These are phyloP conservation scores for Cryptosporidium parvum DNA, from an alignment of 169 alveolate genomes.

Conservation along the genomic window DNA sequence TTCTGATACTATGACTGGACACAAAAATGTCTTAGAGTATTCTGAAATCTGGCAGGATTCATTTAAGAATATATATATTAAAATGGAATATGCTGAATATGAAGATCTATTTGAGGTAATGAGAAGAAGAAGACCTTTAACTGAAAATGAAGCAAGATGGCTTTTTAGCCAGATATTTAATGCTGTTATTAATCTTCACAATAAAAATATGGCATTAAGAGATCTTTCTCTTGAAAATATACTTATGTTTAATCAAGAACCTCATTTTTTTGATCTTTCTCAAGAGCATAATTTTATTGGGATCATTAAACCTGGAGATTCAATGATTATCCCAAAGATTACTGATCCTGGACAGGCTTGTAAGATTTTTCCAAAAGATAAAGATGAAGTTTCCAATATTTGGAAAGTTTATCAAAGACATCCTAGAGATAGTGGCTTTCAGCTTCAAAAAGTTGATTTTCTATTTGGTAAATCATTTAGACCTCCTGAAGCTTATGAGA, in stretches of 20 bases:
- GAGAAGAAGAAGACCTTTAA: constrained; percentile 78
- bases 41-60: constrained; percentile 72
- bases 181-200: constrained; percentile 77
- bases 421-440: constrained; percentile 56
- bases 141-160: constrained; percentile 81
- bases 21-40: constrained; percentile 57
- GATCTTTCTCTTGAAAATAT: constrained; percentile 83
- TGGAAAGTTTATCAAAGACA: constrained; percentile 39
- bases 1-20: constrained; percentile 42
- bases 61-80: constrained; percentile 72
- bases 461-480: constrained; percentile 84
- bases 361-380: constrained; percentile 69
- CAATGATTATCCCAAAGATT: constrained; percentile 80
- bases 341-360: constrained; percentile 87
- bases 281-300: constrained; percentile 9
- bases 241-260: constrained; percentile 80
- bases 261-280: constrained; percentile 30
- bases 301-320: constrained; percentile 68
- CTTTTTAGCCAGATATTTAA: constrained; percentile 77
- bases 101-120: constrained; percentile 82
- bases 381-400: constrained; percentile 4
- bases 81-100: constrained; percentile 80
- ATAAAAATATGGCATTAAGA: constrained; percentile 76
- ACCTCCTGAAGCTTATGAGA: constrained; percentile 84
- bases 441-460: constrained; percentile 71